Evolutionary conservation across 768 basidiomycete species (phyloP).

Genomic region (Chalciporus chontae): DNA sequence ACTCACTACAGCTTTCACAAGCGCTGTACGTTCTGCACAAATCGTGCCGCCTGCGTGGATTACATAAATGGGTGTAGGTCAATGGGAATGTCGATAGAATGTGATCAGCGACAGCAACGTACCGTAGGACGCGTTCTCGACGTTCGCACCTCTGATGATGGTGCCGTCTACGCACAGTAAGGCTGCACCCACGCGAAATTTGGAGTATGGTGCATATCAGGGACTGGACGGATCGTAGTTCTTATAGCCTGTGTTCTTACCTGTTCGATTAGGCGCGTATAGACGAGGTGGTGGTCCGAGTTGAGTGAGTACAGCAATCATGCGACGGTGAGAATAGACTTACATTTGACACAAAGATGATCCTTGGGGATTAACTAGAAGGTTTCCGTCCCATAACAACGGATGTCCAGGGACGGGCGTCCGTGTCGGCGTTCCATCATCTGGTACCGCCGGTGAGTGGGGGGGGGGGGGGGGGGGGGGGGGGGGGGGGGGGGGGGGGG

Average conservation of each 20-base stretch:
- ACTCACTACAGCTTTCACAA: constrained; percentile 90
- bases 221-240: constrained; percentile 61
- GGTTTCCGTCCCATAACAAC: constrained; percentile 53
- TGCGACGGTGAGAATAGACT: constrained; percentile 9
- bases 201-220: constrained; percentile 85
- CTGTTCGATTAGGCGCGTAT: constrained; percentile 34
- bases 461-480: constrained; percentile 11
- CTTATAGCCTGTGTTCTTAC: constrained; percentile 75
- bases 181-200: constrained; percentile 91
- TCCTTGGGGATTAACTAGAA: constrained; percentile 71
- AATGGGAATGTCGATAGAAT: neutral
- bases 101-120: constrained; percentile 6
- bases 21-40: constrained; percentile 91
- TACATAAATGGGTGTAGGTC: neutral
- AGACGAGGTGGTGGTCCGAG: no score
- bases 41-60: constrained; percentile 70
- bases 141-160: constrained; percentile 82
- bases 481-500: constrained; percentile 11
- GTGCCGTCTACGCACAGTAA: constrained; percentile 64
- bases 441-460: constrained; percentile 22
- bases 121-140: constrained; percentile 96
- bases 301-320: constrained; percentile 1
- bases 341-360: constrained; percentile 67
- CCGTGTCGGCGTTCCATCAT: constrained; percentile 62
- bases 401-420: constrained; percentile 65